phyloP scores from a whole-genome alignment of 148 eudicot species.

The Arctostaphylos glauca region DNA sequence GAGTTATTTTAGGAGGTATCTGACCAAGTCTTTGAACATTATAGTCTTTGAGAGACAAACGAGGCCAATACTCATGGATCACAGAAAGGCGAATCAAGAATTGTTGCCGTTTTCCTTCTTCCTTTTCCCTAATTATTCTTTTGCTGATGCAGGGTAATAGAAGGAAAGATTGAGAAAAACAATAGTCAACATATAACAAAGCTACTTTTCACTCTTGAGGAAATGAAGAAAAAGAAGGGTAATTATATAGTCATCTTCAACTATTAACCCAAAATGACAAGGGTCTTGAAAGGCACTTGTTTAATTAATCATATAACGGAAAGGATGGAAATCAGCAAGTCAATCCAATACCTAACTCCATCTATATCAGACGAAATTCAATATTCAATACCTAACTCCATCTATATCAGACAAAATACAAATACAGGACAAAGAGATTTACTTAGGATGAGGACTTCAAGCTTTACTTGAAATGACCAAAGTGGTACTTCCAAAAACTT shows the following conservation, averaged over 20 bases:
- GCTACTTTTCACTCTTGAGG: neutral
- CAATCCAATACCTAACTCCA: constrained; percentile 13
- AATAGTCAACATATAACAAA: constrained; percentile 10
- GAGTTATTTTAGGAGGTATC: neutral
- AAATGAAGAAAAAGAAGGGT: neutral
- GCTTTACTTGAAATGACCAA: neutral
- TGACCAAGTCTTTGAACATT: neutral
- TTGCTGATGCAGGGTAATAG: neutral
- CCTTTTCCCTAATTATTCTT: neutral
- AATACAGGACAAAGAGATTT: neutral
- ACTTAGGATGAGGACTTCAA: neutral
- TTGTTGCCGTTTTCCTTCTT: neutral
- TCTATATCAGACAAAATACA: neutral
- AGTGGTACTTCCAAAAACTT: neutral
- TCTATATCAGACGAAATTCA: neutral
- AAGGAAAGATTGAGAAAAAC: constrained; percentile 10
- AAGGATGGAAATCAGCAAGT: constrained; percentile 11
- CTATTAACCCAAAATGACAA: constrained; percentile 4
- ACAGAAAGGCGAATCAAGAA: neutral
- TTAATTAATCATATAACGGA: neutral
- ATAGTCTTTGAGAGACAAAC: neutral
- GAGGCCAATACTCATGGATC: neutral
- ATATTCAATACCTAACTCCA: constrained; percentile 7
- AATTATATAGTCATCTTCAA: constrained; percentile 3
- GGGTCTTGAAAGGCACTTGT: constrained; percentile 14